Conservation (phyloP, 306 rosid genomes). For the Betula pendula region DNA sequence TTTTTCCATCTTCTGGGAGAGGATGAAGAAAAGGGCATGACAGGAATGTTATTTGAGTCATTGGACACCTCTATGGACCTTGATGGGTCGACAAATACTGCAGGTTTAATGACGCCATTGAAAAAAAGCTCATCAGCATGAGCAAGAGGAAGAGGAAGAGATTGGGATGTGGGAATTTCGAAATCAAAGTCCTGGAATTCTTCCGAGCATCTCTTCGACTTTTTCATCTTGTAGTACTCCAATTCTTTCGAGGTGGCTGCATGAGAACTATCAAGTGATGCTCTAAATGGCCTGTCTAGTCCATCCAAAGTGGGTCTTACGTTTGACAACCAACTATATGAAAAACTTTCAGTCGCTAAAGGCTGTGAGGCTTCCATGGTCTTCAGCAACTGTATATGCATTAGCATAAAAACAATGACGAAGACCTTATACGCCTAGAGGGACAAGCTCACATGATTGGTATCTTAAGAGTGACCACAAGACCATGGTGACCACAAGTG, state of each 20-base stretch:
- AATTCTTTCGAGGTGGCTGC: conserved; percentile 21
- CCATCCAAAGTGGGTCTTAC: conserved; percentile 9
- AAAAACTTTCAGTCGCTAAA: conserved; percentile 71
- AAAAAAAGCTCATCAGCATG: conserved; percentile 75
- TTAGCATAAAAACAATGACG: conserved; percentile 11
- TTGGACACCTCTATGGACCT: conserved; percentile 15
- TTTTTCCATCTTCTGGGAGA: conserved; percentile 40
- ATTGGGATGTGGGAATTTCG: conserved; percentile 35
- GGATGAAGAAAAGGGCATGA: conserved; percentile 22
- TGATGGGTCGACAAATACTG: conserved; percentile 24
- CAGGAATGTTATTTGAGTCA: conserved; percentile 26
- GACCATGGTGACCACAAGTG: conserved; percentile 52
- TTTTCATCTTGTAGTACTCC: conserved; percentile 3
- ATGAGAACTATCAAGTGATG: conserved; percentile 8
- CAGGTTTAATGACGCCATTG: conserved; percentile 51
- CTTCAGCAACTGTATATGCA: conserved; percentile 19
- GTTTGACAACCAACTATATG: conserved; percentile 64
- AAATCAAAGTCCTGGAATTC: conserved; percentile 52
- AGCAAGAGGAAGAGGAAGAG: conserved; percentile 36
- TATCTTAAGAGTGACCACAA: conserved; percentile 41
- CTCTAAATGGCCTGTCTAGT: conserved; percentile 21
- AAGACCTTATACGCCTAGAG: conserved; percentile 22
- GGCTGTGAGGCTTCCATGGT: conserved; percentile 44
- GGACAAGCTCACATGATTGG: conserved; percentile 40
- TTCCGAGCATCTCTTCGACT: conserved; percentile 13